Conservation (phyloP, 2,329 filamentous ascomycete species). For the Diaporthe velutina region DNA sequence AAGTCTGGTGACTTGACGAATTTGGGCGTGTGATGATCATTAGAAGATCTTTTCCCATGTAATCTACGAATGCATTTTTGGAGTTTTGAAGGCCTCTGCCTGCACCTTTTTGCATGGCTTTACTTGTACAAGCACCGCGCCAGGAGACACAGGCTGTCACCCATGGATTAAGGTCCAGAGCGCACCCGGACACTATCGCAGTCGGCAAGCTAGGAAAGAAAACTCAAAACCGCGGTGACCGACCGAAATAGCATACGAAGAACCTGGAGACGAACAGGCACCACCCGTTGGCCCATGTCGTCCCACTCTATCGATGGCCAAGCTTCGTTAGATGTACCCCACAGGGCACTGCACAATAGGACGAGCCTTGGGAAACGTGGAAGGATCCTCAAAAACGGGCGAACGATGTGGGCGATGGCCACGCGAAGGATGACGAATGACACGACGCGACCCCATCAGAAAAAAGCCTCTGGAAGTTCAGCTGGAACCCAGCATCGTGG, state of each 20-base stretch:
- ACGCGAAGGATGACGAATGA: conserved; percentile 31
- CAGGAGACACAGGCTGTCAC: not conserved
- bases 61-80: not conserved
- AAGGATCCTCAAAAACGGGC: conserved; percentile 20
- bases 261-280: conserved; percentile 23
- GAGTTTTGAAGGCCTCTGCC: not conserved
- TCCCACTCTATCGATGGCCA: conserved; percentile 24
- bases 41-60: not conserved
- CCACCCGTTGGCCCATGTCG: conserved; percentile 20
- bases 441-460: conserved; percentile 7
- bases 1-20: not conserved
- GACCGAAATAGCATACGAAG: conserved; percentile 25
- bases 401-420: not conserved
- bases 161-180: not conserved
- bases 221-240: conserved; percentile 32
- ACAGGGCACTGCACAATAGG: conserved; percentile 10
- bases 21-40: not conserved
- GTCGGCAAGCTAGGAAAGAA: conserved; percentile 23
- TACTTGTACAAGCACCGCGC: not conserved
- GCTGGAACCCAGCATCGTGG: conserved; percentile 20
- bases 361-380: conserved; percentile 14
- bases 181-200: conserved; percentile 2
- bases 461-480: not conserved
- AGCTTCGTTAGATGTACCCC: conserved; percentile 30
- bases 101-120: not conserved